Conservation (phyloP, 2,329 filamentous ascomycete genomes). For the Exophiala xenobiotica region DNA sequence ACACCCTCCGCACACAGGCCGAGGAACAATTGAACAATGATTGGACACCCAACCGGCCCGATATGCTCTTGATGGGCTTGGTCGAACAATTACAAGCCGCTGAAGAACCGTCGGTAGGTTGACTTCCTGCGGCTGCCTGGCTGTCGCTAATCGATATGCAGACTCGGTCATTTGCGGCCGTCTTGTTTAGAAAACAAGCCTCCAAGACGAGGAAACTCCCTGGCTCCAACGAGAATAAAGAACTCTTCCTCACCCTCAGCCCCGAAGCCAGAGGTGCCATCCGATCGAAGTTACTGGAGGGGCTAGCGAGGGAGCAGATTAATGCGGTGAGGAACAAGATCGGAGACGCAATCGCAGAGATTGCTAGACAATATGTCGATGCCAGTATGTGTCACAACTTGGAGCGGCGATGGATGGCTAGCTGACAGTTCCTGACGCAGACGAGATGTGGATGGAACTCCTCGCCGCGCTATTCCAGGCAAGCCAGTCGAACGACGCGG, state of each 20-base stretch:
- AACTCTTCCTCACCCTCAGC: slow-evolving; percentile 80
- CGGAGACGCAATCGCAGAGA: slow-evolving; percentile 93
- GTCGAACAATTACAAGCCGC: slow-evolving; percentile 84
- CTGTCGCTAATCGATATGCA: slow-evolving; percentile 44
- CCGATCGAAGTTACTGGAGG: slow-evolving; percentile 77
- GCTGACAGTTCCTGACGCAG: slow-evolving; percentile 48
- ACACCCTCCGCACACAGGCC: slow-evolving; percentile 76
- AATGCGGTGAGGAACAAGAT: slow-evolving; percentile 86
- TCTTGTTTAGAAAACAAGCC: slow-evolving; percentile 91
- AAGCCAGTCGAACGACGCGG: slow-evolving; percentile 79
- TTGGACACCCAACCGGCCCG: slow-evolving; percentile 80
- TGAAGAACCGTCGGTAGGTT: slow-evolving; percentile 71
- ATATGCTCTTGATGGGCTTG: slow-evolving; percentile 88
- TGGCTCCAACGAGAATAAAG: slow-evolving; percentile 67
- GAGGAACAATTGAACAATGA: slow-evolving; percentile 88
- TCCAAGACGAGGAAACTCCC: slow-evolving; percentile 79
- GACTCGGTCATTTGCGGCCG: slow-evolving; percentile 87
- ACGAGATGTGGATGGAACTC: slow-evolving; percentile 84
- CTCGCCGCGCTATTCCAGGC: slow-evolving; percentile 82
- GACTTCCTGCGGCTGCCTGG: too few relatives aligned
- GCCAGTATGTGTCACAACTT: slow-evolving; percentile 63
- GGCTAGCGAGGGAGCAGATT: slow-evolving; percentile 69
- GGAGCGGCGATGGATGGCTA: slow-evolving; percentile 5
- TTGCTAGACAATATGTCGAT: slow-evolving; percentile 92
- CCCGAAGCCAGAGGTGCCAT: slow-evolving; percentile 74